These are phyloP conservation scores for Sordaria brevicollis DNA, from an alignment of 495 filamentous ascomycete genomes.

Conservation along the genomic window DNA sequence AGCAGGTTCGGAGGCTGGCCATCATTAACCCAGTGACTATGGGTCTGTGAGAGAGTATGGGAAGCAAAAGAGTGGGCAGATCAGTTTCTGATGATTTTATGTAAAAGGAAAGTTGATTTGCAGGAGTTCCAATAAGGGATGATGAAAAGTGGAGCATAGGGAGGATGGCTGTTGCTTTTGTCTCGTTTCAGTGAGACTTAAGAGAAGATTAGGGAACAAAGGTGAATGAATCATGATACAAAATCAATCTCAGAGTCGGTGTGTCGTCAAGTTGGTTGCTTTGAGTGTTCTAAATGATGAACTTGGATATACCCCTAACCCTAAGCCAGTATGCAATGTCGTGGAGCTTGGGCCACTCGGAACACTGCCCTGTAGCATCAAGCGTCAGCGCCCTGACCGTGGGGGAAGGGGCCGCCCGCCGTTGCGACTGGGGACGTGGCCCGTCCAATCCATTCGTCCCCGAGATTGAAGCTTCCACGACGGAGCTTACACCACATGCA, in stretches of 20 bases:
- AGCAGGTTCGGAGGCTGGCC: neutral
- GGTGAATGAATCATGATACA: neutral
- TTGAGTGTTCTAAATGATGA: no score
- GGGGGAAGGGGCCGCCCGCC: neutral
- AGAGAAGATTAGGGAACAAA: neutral
- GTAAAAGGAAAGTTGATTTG: neutral
- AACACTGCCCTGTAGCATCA: neutral
- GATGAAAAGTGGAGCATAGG: neutral
- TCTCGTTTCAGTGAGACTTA: neutral
- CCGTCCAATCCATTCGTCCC: neutral
- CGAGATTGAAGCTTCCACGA: neutral
- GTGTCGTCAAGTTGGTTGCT: neutral
- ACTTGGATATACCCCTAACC: no score
- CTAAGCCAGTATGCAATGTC: neutral
- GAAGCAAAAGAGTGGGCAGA: neutral
- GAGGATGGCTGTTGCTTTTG: neutral
- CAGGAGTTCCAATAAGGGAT: neutral
- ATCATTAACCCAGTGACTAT: neutral
- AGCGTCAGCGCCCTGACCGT: neutral
- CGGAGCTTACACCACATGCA: neutral
- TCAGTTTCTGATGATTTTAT: neutral
- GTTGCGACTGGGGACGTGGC: neutral
- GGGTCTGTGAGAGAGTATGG: neutral
- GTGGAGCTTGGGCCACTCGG: neutral
- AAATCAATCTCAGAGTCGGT: neutral